A percentile compares a stretch with the other conserved stretches of the same genome.
These are phyloP conservation scores for Trichoderma sp. DNA, from an alignment of 2,329 filamentous ascomycete species.

Conservation along the genomic window DNA sequence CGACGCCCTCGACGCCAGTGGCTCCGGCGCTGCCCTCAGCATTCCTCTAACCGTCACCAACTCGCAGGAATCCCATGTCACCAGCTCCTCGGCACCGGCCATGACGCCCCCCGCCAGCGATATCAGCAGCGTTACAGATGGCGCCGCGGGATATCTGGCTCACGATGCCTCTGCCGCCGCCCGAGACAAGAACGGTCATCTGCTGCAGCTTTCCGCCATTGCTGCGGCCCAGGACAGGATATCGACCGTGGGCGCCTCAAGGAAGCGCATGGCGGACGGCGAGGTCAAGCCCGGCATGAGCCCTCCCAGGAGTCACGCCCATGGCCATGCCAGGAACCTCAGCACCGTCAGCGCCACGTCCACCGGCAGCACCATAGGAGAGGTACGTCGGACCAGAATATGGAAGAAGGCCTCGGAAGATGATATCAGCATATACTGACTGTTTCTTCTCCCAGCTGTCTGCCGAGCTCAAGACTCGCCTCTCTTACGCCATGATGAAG, in stretches of 20 bases:
- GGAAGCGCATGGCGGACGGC: constrained; percentile 78
- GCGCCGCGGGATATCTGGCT: neutral
- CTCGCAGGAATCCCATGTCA: constrained; percentile 38
- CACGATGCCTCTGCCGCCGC: constrained; percentile 29
- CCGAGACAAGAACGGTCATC: constrained; percentile 55
- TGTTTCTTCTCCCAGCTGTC: constrained; percentile 58
- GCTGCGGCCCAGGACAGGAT: constrained; percentile 58
- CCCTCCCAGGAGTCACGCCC: constrained; percentile 51
- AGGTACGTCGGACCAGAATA: constrained; percentile 57
- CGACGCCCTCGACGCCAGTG: constrained; percentile 21
- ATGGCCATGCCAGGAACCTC: constrained; percentile 71
- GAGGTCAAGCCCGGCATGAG: constrained; percentile 64
- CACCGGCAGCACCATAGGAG: constrained; percentile 71
- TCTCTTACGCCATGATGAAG: constrained; percentile 93
- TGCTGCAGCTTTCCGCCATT: constrained; percentile 60
- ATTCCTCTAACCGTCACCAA: constrained; percentile 31
- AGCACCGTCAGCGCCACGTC: constrained; percentile 66
- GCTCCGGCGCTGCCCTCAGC: constrained; percentile 29
- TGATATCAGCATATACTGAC: constrained; percentile 25
- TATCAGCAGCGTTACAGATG: constrained; percentile 29
- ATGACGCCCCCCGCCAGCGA: constrained; percentile 39
- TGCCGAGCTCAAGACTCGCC: constrained; percentile 75
- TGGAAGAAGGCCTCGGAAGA: constrained; percentile 9
- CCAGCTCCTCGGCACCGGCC: constrained; percentile 36
- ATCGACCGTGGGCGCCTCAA: constrained; percentile 47